phyloP scores from a whole-genome alignment of 208 protist species.

The Lotmaria passim region DNA sequence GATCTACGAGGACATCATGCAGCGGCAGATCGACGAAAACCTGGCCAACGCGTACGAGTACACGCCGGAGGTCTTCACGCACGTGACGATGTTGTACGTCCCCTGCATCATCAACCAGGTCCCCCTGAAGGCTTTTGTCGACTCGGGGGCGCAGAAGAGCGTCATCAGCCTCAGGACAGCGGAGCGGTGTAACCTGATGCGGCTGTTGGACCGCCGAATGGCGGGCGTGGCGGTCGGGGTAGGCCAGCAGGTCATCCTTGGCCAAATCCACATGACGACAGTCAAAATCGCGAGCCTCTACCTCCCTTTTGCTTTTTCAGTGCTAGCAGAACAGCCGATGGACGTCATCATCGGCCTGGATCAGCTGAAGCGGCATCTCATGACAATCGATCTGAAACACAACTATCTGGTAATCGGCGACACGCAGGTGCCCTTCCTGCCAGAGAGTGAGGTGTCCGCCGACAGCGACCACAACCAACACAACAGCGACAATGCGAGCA shows the following conservation, averaged over 20 bases:
- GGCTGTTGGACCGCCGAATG: constrained; percentile 90
- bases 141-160: constrained; percentile 86
- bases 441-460: constrained; percentile 52
- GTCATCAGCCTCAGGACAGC: constrained; percentile 87
- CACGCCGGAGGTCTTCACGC: constrained; percentile 93
- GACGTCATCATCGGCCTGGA: constrained; percentile 96
- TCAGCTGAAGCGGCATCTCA: constrained; percentile 89
- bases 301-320: constrained; percentile 86
- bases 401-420: constrained; percentile 62
- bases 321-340: constrained; percentile 89
- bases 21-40: constrained; percentile 91
- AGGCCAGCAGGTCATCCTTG: constrained; percentile 89
- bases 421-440: constrained; percentile 58
- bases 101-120: constrained; percentile 87
- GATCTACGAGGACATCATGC: constrained; percentile 83
- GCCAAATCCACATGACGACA: constrained; percentile 88
- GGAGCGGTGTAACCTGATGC: constrained; percentile 85
- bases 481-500: not conserved
- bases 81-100: constrained; percentile 94
- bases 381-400: constrained; percentile 69
- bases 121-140: constrained; percentile 95
- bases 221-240: constrained; percentile 89
- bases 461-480: constrained; percentile 12
- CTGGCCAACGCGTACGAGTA: constrained; percentile 92
- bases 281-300: constrained; percentile 80